Percentiles rank a stretch among this genome's conserved stretches.
phyloP scores from a whole-genome alignment of 2,329 filamentous ascomycete species.

The Botryotinia calthae region DNA sequence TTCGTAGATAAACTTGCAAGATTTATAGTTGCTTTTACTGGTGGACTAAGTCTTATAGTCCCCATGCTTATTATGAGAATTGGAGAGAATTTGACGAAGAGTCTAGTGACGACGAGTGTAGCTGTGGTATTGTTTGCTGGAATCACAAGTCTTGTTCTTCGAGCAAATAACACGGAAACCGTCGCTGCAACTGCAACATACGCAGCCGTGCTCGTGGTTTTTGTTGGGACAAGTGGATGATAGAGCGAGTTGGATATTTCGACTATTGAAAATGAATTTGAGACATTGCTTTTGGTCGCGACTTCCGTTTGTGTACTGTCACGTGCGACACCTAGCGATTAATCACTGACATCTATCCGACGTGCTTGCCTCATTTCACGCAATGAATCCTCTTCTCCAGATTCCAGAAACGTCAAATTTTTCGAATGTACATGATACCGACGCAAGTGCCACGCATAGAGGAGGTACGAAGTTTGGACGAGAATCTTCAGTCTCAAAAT shows the following conservation, averaged over 20 bases:
- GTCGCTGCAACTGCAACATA: background rate
- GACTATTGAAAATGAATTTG: background rate
- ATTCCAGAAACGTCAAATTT: background rate
- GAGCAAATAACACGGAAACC: background rate
- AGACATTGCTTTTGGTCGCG: background rate
- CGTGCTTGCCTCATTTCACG: background rate
- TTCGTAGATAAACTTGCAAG: background rate
- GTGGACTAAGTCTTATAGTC: background rate
- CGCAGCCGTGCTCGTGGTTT: background rate
- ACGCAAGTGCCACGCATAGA: background rate
- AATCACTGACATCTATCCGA: background rate
- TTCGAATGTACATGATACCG: background rate
- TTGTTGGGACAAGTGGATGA: background rate
- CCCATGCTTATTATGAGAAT: slow-evolving; percentile 1
- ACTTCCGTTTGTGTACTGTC: background rate
- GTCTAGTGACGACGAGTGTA: background rate
- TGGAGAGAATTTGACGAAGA: slow-evolving; percentile 3
- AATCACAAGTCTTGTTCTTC: background rate
- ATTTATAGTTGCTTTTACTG: background rate
- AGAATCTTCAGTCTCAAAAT: background rate
- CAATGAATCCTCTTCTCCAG: background rate
- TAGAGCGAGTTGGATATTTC: background rate
- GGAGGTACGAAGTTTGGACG: background rate
- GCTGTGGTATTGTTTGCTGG: slow-evolving; percentile 4
- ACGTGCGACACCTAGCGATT: background rate